Conservation (phyloP, 257 asterid species). For the Nyctanthes arbortristis region DNA sequence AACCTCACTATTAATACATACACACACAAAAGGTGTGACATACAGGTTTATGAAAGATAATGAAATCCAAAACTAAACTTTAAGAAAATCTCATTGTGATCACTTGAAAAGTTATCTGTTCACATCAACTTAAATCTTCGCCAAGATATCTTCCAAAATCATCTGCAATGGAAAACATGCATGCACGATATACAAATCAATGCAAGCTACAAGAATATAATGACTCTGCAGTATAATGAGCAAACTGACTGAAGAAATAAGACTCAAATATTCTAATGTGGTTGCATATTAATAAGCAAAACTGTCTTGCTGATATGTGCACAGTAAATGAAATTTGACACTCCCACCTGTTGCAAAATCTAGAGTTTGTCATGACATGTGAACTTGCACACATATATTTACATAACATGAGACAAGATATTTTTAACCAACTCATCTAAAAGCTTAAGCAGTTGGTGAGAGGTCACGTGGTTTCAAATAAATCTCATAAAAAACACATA, state of each 20-base stretch:
- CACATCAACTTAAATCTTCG: background rate
- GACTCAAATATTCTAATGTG: background rate
- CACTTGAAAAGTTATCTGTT: conserved; percentile 1
- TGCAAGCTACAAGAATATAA: background rate
- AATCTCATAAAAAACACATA: background rate
- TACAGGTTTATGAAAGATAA: background rate
- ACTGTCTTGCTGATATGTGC: background rate
- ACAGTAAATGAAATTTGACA: background rate
- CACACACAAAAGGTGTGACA: background rate
- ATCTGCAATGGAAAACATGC: background rate
- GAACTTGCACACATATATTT: background rate
- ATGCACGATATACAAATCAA: too few species aligned
- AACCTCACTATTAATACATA: background rate
- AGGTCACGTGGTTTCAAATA: background rate
- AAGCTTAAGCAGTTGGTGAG: background rate
- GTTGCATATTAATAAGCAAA: background rate
- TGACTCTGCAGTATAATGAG: background rate
- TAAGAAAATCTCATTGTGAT: background rate
- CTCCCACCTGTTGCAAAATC: background rate
- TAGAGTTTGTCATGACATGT: background rate
- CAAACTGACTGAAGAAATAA: background rate
- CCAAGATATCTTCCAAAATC: background rate
- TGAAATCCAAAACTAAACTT: background rate
- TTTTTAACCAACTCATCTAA: background rate
- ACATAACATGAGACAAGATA: background rate